Evolutionary conservation across 2,329 filamentous ascomycete genomes (phyloP).

Genomic region (Colletotrichum filicis): DNA sequence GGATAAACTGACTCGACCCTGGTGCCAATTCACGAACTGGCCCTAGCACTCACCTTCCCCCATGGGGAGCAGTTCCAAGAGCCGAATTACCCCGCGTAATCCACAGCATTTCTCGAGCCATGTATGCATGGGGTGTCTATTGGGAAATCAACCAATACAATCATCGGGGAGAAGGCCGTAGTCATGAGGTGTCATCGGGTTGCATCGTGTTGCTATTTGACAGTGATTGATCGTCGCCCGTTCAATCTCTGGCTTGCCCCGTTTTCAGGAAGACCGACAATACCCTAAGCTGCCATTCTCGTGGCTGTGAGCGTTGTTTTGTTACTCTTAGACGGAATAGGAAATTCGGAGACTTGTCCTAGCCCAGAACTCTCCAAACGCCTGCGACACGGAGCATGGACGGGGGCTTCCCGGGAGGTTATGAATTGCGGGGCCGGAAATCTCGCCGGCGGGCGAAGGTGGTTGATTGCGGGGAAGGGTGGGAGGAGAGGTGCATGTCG

Average conservation of each 20-base stretch:
- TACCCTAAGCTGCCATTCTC: background rate
- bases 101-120: constrained; percentile 18
- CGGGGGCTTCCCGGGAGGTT: background rate
- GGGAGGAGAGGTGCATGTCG: background rate
- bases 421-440: constrained; percentile 21
- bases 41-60: background rate
- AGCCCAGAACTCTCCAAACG: background rate
- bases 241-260: background rate
- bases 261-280: background rate
- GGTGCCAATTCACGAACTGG: background rate
- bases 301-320: background rate
- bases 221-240: background rate
- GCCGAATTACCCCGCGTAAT: constrained; percentile 33
- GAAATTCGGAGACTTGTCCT: constrained; percentile 26
- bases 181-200: background rate
- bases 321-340: constrained; percentile 3
- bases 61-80: constrained; percentile 4
- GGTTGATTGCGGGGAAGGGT: background rate
- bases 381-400: background rate
- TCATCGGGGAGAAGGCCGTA: constrained; percentile 19
- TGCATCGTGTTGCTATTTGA: background rate
- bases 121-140: background rate
- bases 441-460: background rate
- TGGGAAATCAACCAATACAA: background rate
- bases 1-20: constrained; percentile 1